Conservation (phyloP, 805 yeast genomes). For the Metschnikowia corniflorae region DNA sequence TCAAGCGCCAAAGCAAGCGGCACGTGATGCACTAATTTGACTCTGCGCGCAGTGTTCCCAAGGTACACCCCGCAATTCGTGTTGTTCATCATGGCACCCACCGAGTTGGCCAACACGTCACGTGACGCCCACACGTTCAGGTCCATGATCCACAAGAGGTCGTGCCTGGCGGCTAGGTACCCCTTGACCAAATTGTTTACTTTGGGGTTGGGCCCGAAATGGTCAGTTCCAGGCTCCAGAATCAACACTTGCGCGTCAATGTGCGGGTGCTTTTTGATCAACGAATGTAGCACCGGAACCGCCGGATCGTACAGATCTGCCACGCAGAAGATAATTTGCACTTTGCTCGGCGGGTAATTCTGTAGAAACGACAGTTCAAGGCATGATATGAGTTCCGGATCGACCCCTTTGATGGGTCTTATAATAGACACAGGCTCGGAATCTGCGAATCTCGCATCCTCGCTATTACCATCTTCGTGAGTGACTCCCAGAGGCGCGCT, state of each 20-base stretch:
- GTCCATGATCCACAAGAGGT: constrained; percentile 81
- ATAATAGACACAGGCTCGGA: constrained; percentile 61
- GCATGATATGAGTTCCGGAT: constrained; percentile 68
- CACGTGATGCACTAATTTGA: constrained; percentile 74
- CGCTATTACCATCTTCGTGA: neutral
- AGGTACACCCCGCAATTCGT: constrained; percentile 47
- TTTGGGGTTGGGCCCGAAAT: constrained; percentile 84
- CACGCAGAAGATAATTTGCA: constrained; percentile 76
- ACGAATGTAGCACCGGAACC: constrained; percentile 48
- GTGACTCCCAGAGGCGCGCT: neutral
- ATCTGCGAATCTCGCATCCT: neutral
- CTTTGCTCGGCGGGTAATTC: constrained; percentile 53
- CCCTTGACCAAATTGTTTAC: constrained; percentile 86
- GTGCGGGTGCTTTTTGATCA: constrained; percentile 52
- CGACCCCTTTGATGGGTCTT: constrained; percentile 82
- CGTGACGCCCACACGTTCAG: constrained; percentile 78
- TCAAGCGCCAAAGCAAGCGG: constrained; percentile 50
- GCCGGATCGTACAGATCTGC: constrained; percentile 64
- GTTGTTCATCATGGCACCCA: constrained; percentile 46
- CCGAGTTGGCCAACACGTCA: constrained; percentile 62
- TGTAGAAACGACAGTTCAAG: constrained; percentile 66
- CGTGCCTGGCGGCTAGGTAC: constrained; percentile 61
- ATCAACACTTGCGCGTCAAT: constrained; percentile 58
- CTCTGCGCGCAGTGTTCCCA: constrained; percentile 31
- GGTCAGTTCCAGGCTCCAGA: constrained; percentile 40